Conservation (phyloP, 2,329 filamentous ascomycete species). For the Colletotrichum orchidophilum region DNA sequence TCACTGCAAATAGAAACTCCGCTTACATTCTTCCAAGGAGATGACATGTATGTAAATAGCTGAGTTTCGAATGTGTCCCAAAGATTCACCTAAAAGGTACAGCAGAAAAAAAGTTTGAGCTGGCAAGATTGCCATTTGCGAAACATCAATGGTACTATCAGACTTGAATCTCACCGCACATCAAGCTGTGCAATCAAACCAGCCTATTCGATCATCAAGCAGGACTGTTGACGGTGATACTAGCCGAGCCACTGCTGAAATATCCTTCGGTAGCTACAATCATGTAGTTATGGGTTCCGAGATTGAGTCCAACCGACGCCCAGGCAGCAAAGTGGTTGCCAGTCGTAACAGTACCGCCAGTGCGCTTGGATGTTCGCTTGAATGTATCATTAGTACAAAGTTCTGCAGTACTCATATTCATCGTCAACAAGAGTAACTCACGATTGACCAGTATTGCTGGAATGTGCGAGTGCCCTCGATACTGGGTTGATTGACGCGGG, state of each 20-base stretch:
- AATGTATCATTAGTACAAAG: background rate
- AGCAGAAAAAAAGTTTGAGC: background rate
- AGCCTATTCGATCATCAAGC: background rate
- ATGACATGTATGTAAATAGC: background rate
- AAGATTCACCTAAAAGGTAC: background rate
- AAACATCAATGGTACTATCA: background rate
- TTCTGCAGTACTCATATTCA: background rate
- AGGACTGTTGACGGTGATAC: slow-evolving; percentile 7
- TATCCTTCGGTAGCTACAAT: slow-evolving; percentile 57
- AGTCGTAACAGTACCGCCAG: slow-evolving; percentile 59
- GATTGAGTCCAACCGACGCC: slow-evolving; percentile 54
- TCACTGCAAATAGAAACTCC: too few species aligned
- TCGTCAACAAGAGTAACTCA: background rate
- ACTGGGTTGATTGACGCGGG: slow-evolving; percentile 51
- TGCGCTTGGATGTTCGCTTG: slow-evolving; percentile 48
- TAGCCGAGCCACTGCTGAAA: slow-evolving; percentile 19
- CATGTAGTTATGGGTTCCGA: slow-evolving; percentile 61
- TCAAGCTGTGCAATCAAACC: background rate
- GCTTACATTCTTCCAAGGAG: background rate
- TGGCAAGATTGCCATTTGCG: background rate
- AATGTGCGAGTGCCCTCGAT: slow-evolving; percentile 59
- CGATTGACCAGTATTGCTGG: slow-evolving; percentile 57
- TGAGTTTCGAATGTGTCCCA: background rate
- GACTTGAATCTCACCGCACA: background rate
- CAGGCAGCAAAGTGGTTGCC: slow-evolving; percentile 64